Base-by-base conservation (phyloP, 371 early-diverging fungal species). In the Circinella umbellata region DNA sequence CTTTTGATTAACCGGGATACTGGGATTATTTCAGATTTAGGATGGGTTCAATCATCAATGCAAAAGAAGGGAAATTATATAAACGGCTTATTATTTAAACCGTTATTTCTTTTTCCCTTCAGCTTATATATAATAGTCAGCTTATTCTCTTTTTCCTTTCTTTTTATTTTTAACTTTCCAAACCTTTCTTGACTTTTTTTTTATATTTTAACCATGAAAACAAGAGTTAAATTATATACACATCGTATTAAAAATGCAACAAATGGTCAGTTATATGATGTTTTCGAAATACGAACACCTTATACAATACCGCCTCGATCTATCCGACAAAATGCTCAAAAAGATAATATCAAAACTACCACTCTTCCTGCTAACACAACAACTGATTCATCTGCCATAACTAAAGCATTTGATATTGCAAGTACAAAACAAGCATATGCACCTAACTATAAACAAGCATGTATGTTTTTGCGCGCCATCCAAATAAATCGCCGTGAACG, bases 391-490 rank as follows among this genome's bases (percentile, higher is more conserved):
- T 39, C 68, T 17, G 36, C 68, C 17, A 17, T 67, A 27, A 67
- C 35, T 5, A 11, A 36, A 34, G 37, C 68, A 20, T 54, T 54
- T 51, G 49, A 59, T n/a, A 4, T 57, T 34, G n/a, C 53, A 10
- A 59, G 38, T n/a, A 61, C 61, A 17, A 39, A 61, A 49, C 59
- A 48, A n/a, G 69, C 71, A 7, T 76, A 73, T 27, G 55, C 65
- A 35, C 71, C 77, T 39, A 75, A 64, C 14, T 75, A 77, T 36
- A 74, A 61, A 20, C 79, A 83, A 67, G 83, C 81, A 2, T 69
- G 72, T 37, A 62, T 72, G 20, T 57, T 83, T 6, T 63, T 79
- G 15, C 73, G 73, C 39, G 83, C 83, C n/a, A 77, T 83, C 20
- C 72, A 80, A 51, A 34, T 76, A n/a, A 80, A 79, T 73, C 66